Evolutionary conservation across 441 rosid genomes (phyloP), one percentile per base, ranked within the genome.

Genomic region (Raphanus hybrid): DNA sequence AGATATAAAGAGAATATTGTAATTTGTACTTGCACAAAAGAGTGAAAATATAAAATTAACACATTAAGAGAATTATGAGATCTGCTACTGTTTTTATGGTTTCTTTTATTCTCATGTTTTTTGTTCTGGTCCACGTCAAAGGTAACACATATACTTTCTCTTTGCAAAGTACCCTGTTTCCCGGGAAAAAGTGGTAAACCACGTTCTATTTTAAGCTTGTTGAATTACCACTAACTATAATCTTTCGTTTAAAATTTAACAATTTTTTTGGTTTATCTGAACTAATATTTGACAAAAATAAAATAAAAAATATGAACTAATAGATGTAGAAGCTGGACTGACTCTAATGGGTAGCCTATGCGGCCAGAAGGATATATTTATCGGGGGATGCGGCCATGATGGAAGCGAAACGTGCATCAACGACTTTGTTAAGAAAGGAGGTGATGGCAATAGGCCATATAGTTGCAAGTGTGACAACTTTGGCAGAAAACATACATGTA

Each of bases 351-450:
- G 62, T 16, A 54, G 23, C 7, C 64, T 2, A 12, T 67, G 64
- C 29, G 23, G 9, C 37, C 32, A 18, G 8, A 72, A 78, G 10
- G 77, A 72, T 67, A 72, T 78, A 35, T 72, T 78, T 50, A 3
- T 0, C 0, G 81, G 81, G 37, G 35, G 59, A 67, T 78, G 81
- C 11, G 77, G 77, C 6, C 0, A 0, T 6, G 11, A 72, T 11
- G 81, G 77, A 59, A 67, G 6, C 77, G 2, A 50, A 2, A 72
- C 69, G 8, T 78, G 81, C 73, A 58, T 67, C 18, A 11, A 66
- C 15, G 81, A 72, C 4, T 78, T 78, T 37, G 58, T 67, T 35
- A 78, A 78, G 16, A 72, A 67, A 61, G 64, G 74, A 48, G 74
- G 77, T 27, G 9, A 14, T 50, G 15, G 1, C 76, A 58, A 7